A percentile compares a stretch with the other conserved stretches of the same genome.
Conservation (phyloP, 352 stramenopile species). For the Elongisporangium undulatum region DNA sequence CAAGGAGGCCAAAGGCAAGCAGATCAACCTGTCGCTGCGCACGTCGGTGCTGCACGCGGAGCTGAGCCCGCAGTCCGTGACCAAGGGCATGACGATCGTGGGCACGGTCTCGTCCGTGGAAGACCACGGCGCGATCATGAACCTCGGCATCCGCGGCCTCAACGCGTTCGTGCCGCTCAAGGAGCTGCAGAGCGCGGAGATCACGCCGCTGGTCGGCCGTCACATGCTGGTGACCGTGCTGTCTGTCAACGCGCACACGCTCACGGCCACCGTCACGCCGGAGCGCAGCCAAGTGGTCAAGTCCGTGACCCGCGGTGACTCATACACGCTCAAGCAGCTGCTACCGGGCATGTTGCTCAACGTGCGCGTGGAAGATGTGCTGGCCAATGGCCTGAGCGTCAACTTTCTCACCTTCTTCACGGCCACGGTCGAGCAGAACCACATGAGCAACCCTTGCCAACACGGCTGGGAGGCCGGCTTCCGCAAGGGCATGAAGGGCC, state of each 20-base stretch:
- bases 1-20: constrained; percentile 75
- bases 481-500: constrained; percentile 79
- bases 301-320: constrained; percentile 73
- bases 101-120: constrained; percentile 89
- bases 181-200: constrained; percentile 39
- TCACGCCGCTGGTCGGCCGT: constrained; percentile 46
- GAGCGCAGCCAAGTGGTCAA: constrained; percentile 67
- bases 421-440: constrained; percentile 85
- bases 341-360: constrained; percentile 92
- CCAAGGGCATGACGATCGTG: constrained; percentile 74
- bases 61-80: constrained; percentile 46
- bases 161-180: constrained; percentile 75
- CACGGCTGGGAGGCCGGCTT: constrained; percentile 72
- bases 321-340: constrained; percentile 87
- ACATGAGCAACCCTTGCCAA: constrained; percentile 83
- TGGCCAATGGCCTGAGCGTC: constrained; percentile 80
- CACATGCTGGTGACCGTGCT: constrained; percentile 65
- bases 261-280: constrained; percentile 61
- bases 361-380: constrained; percentile 88
- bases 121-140: constrained; percentile 93
- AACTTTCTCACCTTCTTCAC: constrained; percentile 89
- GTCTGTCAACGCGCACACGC: constrained; percentile 75
- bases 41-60: constrained; percentile 85
- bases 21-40: constrained; percentile 90
- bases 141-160: constrained; percentile 80